Conservation (phyloP, 768 basidiomycete genomes). For the Lactarius hatsudake region DNA sequence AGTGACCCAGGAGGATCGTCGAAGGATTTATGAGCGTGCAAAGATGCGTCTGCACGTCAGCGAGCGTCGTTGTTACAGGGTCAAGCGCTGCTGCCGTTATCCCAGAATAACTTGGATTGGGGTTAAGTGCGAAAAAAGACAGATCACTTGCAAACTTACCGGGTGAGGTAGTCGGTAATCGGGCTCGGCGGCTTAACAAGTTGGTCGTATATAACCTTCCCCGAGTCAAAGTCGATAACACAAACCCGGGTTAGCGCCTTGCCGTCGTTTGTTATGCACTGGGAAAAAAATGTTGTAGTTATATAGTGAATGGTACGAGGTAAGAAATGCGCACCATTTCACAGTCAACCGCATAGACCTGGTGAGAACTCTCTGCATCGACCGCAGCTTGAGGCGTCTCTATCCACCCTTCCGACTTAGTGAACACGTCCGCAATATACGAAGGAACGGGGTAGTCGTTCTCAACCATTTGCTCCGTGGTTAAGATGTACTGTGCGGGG, state of each 20-base stretch:
- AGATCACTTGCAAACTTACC: slow-evolving; percentile 42
- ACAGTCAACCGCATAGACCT: slow-evolving; percentile 87
- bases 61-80: slow-evolving; percentile 71
- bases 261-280: slow-evolving; percentile 90
- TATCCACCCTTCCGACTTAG: slow-evolving; percentile 70
- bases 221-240: slow-evolving; percentile 72
- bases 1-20: slow-evolving; percentile 89
- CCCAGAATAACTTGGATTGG: slow-evolving; percentile 76
- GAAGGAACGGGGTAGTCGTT: slow-evolving; percentile 90
- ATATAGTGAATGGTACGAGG: not conserved
- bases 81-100: slow-evolving; percentile 76
- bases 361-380: slow-evolving; percentile 36
- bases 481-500: slow-evolving; percentile 69
- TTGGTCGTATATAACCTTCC: slow-evolving; percentile 78
- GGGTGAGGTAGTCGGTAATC: slow-evolving; percentile 89
- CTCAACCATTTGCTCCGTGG: slow-evolving; percentile 85
- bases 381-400: slow-evolving; percentile 63
- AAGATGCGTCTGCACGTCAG: slow-evolving; percentile 72
- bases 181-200: slow-evolving; percentile 86
- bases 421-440: slow-evolving; percentile 72
- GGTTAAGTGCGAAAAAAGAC: not conserved
- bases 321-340: slow-evolving; percentile 74
- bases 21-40: slow-evolving; percentile 59
- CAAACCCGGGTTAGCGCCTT: slow-evolving; percentile 87
- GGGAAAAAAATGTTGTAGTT: not conserved